phyloP scores from a whole-genome alignment of 2,329 filamentous ascomycete genomes.

The Trichoderma polysporum region DNA sequence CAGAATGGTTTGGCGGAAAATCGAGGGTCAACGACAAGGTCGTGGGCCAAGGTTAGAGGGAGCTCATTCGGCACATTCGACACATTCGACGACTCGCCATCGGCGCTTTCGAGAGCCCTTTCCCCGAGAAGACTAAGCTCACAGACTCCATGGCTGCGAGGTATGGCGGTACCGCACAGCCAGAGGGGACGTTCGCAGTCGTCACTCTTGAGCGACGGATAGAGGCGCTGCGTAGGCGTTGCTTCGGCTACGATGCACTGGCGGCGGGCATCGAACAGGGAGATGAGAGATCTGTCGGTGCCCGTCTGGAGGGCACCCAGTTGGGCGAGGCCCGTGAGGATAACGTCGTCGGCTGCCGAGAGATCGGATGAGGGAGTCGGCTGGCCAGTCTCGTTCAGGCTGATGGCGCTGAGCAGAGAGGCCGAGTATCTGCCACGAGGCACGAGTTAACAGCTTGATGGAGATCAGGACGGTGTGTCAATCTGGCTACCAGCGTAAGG shows the following conservation, averaged over 20 bases:
- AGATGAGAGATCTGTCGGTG: constrained; percentile 46
- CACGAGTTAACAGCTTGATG: not conserved
- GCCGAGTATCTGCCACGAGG: constrained; percentile 21
- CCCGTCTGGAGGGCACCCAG: constrained; percentile 46
- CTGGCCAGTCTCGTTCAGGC: constrained; percentile 28
- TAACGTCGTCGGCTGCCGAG: constrained; percentile 35
- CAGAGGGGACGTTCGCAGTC: constrained; percentile 25
- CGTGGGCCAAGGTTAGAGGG: constrained; percentile 36
- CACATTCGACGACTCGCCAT: not conserved
- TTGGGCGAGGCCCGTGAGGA: constrained; percentile 51
- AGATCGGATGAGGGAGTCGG: constrained; percentile 29
- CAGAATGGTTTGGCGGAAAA: constrained; percentile 32
- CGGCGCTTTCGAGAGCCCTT: not conserved
- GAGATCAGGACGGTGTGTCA: not conserved
- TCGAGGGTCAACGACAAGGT: constrained; percentile 35
- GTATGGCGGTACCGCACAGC: constrained; percentile 35
- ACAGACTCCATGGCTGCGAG: constrained; percentile 32
- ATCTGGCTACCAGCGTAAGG: not conserved
- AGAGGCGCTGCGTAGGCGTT: constrained; percentile 41
- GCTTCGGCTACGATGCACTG: constrained; percentile 55
- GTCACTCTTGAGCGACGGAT: constrained; percentile 23
- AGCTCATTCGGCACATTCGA: too few relatives aligned
- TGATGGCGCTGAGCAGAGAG: constrained; percentile 20
- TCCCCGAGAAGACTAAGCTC: constrained; percentile 25
- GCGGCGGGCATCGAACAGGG: constrained; percentile 48